These are phyloP conservation scores for Nitzschia putrida DNA, from an alignment of 108 stramenopile genomes.

Conservation along the genomic window DNA sequence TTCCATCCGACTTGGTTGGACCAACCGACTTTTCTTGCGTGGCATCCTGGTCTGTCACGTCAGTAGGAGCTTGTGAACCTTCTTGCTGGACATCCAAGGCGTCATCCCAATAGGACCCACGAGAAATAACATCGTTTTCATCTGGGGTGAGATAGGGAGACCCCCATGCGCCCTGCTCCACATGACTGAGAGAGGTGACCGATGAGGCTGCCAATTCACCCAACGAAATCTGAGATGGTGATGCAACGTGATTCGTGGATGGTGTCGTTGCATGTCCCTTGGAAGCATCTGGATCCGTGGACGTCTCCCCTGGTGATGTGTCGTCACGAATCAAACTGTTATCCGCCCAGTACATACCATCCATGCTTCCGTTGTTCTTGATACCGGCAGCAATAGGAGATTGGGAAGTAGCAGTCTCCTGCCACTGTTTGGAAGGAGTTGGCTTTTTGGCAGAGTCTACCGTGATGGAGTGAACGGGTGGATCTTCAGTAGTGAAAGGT, in stretches of 20 bases:
- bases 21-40: neutral
- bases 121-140: neutral
- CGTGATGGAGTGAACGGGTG: neutral
- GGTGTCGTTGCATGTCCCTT: neutral
- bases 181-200: neutral
- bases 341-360: constrained; percentile 5
- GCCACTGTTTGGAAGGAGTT: neutral
- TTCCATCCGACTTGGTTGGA: neutral
- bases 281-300: neutral
- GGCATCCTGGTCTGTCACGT: neutral
- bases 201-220: no score
- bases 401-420: no score
- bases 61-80: neutral
- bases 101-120: constrained; percentile 6
- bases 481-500: no score
- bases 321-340: neutral
- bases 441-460: neutral
- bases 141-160: neutral
- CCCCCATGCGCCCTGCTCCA: neutral
- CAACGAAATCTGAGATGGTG: neutral
- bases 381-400: no score
- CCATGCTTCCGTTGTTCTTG: neutral
- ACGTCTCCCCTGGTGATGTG: neutral
- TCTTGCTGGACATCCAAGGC: constrained; percentile 1
- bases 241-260: neutral